phyloP scores from a whole-genome alignment of 768 basidiomycete genomes.

The Lentinula sp. region DNA sequence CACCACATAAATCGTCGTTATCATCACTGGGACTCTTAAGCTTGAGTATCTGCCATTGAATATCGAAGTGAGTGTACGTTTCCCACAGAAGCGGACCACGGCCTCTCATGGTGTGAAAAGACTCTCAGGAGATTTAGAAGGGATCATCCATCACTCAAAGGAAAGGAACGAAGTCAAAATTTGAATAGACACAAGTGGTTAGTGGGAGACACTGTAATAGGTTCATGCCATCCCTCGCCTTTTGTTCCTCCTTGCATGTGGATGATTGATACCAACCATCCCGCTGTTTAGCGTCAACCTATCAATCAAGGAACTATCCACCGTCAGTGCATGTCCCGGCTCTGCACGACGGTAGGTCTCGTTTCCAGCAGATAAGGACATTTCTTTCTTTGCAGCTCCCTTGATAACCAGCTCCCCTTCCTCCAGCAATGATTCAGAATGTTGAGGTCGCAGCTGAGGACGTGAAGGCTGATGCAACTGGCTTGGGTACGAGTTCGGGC shows the following conservation, averaged over 20 bases:
- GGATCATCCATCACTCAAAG: too few relatives aligned
- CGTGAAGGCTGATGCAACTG: slow-evolving; percentile 4
- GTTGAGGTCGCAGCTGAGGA: background rate
- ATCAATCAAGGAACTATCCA: slow-evolving; percentile 24
- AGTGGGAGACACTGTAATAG: background rate
- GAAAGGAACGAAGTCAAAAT: background rate
- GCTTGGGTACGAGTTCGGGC: background rate
- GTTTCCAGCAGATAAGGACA: background rate
- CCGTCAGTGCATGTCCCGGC: background rate
- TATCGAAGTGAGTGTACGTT: too few relatives aligned
- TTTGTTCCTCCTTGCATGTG: slow-evolving; percentile 19
- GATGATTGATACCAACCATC: slow-evolving; percentile 7
- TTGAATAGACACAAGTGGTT: background rate
- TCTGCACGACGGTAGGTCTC: background rate
- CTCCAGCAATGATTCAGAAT: background rate
- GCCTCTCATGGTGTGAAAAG: background rate
- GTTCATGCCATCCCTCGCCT: slow-evolving; percentile 14
- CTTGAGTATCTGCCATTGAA: too few relatives aligned
- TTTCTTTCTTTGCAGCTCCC: background rate
- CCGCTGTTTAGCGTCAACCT: slow-evolving; percentile 21
- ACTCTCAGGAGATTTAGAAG: background rate
- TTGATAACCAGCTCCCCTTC: slow-evolving; percentile 4
- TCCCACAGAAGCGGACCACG: background rate
- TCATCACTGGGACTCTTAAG: too few relatives aligned
- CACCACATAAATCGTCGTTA: too few relatives aligned